Evolutionary conservation across 106 monocot genomes (phyloP), one percentile per base, ranked within the genome.

Genomic region (Platanthera guangdongensis): DNA sequence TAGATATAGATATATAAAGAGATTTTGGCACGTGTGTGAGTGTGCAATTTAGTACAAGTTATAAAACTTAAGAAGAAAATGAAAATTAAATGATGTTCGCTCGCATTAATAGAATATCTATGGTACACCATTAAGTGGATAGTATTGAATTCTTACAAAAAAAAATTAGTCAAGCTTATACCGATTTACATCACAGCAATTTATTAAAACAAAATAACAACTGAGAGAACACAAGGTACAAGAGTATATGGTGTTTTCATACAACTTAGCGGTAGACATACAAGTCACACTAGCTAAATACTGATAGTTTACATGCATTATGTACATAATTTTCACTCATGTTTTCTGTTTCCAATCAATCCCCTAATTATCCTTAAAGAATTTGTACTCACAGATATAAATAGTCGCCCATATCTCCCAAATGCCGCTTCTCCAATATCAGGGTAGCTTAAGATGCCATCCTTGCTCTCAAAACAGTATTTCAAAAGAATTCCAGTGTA

Each of bases 361-460:
- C 13, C 22, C 4, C 13, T 62, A 13, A 12, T n/a, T 39, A 71
- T 13, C 7, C 19, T 39, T 51, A 46, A 60, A 55, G 1, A 55
- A 45, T 68, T 16, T 73, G 46, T 19, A 95, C 95, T 89, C 80
- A 96, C 96, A 57, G 96, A 91, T 72, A 97, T 83, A 50, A 93
- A 82, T 70, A 91, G 68, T 16, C 97, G 91, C 30, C 97, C 97
- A 79, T 74, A 85, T 85, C 81, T 87, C 50, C 97, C 97, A 84
- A 92, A 99, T 10, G 97, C 97, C 79, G 94, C 97, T 88, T 99
- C 91, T 51, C 91, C 97, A 57, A 99, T 94, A 80, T 94, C 97
- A 45, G 97, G 94, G 71, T 94, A 99, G 63, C 86, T 94, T 50
- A 71, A 72, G 51, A 94, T 87, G 65, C 94, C 97, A 76, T 88